Evolutionary conservation across 768 basidiomycete species (phyloP).

Genomic region (Baorangia bicolor): DNA sequence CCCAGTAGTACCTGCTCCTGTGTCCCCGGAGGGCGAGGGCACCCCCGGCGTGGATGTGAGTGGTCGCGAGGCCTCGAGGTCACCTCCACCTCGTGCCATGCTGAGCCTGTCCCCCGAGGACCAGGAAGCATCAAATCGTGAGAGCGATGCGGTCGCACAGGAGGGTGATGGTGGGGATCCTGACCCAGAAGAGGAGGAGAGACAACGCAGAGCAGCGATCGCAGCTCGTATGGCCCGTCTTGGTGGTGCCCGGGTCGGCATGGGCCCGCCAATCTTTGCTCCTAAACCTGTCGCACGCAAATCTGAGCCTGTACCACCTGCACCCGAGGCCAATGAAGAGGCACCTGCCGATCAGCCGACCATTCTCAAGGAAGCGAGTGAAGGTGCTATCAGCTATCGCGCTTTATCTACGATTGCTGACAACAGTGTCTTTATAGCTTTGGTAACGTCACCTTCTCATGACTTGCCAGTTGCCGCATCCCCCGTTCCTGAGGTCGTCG

Average conservation of each 20-base stretch:
- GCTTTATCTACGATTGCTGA: constrained; percentile 7
- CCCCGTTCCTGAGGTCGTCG: background rate
- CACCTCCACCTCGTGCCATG: constrained; percentile 33
- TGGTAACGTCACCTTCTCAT: constrained; percentile 14
- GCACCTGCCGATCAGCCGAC: constrained; percentile 1
- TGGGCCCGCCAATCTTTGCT: constrained; percentile 74
- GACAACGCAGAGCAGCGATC: constrained; percentile 80
- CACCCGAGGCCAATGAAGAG: constrained; percentile 27
- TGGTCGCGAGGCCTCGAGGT: constrained; percentile 32
- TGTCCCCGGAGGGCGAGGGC: constrained; percentile 37
- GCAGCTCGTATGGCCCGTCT: constrained; percentile 92
- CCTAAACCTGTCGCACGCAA: constrained; percentile 46
- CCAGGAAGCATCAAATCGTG: constrained; percentile 20
- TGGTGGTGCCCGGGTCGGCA: constrained; percentile 80
- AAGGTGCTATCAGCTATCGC: constrained; percentile 17
- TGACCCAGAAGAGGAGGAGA: constrained; percentile 65
- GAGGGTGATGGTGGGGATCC: constrained; percentile 26
- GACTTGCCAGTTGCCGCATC: constrained; percentile 4
- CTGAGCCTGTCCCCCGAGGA: constrained; percentile 17
- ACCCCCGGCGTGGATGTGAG: constrained; percentile 12
- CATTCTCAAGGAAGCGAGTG: constrained; percentile 7
- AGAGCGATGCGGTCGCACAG: constrained; percentile 27
- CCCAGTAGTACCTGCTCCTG: constrained; percentile 46
- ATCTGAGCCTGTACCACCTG: constrained; percentile 17
- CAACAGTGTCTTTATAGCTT: constrained; percentile 1